Percentiles rank a stretch among this genome's conserved stretches.
Conservation (phyloP, 345 rosid species). For the Dipteronia dyeriana region DNA sequence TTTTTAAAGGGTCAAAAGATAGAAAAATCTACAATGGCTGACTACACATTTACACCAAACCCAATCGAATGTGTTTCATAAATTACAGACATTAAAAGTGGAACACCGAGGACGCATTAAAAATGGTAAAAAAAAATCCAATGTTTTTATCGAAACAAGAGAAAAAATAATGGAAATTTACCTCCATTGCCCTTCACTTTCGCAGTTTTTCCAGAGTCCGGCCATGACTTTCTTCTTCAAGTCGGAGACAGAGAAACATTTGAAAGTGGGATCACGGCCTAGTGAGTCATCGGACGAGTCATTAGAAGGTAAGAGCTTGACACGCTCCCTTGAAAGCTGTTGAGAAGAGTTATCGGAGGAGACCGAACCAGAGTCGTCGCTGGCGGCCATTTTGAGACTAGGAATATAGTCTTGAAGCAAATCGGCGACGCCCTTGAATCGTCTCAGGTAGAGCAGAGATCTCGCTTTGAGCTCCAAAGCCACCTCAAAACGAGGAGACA, state of each 20-base stretch:
- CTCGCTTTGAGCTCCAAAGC: conserved; percentile 87
- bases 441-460: conserved; percentile 59
- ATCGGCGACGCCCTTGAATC: conserved; percentile 75
- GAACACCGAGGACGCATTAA: background rate
- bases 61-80: too few species aligned
- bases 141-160: background rate
- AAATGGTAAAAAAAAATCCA: background rate
- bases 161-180: conserved; percentile 22
- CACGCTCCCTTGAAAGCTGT: conserved; percentile 51
- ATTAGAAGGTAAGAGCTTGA: conserved; percentile 48
- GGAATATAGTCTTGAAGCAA: conserved; percentile 92
- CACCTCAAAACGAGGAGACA: conserved; percentile 72
- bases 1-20: background rate
- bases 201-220: conserved; percentile 72
- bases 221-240: conserved; percentile 90
- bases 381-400: conserved; percentile 53
- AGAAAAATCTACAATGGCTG: background rate
- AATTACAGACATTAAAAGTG: background rate
- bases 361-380: conserved; percentile 54
- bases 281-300: conserved; percentile 38
- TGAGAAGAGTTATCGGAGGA: conserved; percentile 59
- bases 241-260: conserved; percentile 86
- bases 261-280: conserved; percentile 56
- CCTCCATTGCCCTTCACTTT: conserved; percentile 95
- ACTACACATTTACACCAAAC: background rate